Evolutionary conservation across 2,329 filamentous ascomycete genomes (phyloP).

Genomic region (Fusarium sp.): DNA sequence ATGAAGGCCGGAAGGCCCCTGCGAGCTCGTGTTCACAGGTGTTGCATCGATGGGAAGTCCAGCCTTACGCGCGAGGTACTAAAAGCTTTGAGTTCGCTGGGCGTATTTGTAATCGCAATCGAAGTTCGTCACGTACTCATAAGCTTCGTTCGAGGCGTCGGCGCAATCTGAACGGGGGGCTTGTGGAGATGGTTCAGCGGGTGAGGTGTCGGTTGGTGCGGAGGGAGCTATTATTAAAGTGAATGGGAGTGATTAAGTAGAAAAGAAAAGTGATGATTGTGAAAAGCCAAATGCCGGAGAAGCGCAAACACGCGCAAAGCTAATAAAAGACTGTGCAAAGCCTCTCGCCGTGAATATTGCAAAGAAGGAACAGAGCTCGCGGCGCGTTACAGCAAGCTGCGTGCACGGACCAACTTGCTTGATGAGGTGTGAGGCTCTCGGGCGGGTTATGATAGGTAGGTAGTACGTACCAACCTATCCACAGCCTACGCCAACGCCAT

Average conservation of each 20-base stretch:
- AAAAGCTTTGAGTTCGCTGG: conserved; percentile 6
- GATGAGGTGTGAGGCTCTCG: conserved; percentile 30
- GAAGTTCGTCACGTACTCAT: conserved; percentile 27
- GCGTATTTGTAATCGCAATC: conserved; percentile 15
- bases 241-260: background rate
- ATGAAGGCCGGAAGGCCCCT: conserved; percentile 47
- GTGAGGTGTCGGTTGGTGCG: conserved; percentile 2
- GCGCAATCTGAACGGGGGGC: conserved; percentile 36
- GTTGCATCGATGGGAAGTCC: conserved; percentile 43
- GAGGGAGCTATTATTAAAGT: conserved; percentile 5
- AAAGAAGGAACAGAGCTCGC: conserved; percentile 39
- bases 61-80: background rate
- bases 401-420: conserved; percentile 35
- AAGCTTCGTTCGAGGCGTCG: conserved; percentile 19
- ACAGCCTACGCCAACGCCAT: background rate
- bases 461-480: background rate
- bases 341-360: conserved; percentile 36
- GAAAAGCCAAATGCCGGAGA: conserved; percentile 19
- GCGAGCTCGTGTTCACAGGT: conserved; percentile 39
- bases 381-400: conserved; percentile 43
- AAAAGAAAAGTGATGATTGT: conserved; percentile 6
- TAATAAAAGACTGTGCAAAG: conserved; percentile 18
- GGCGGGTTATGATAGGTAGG: background rate
- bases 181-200: conserved; percentile 21
- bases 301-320: conserved; percentile 36